phyloP scores from a whole-genome alignment of 805 yeast genomes.

The Monosporozyma servazzii region DNA sequence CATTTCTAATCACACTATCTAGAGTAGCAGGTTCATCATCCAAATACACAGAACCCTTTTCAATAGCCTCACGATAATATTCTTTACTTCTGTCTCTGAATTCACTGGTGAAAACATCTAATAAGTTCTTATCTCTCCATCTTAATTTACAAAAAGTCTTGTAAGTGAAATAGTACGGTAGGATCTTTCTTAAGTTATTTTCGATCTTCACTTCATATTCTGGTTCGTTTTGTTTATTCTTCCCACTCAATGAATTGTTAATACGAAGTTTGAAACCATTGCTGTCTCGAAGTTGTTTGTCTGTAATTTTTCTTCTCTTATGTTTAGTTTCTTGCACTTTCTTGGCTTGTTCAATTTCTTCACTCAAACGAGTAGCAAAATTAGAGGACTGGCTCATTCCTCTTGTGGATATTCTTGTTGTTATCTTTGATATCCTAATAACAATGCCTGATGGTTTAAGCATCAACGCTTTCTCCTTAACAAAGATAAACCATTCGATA shows the following conservation, averaged over 20 bases:
- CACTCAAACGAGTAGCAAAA: conserved; percentile 9
- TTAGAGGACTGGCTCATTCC: not conserved
- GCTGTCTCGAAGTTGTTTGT: conserved; percentile 17
- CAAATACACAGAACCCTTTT: conserved; percentile 60
- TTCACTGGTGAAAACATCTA: conserved; percentile 74
- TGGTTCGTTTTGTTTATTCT: conserved; percentile 48
- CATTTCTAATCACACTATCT: conserved; percentile 63
- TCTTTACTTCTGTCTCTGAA: conserved; percentile 67
- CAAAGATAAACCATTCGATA: too few relatives aligned
- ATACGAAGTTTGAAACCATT: conserved; percentile 26
- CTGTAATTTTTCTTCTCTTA: conserved; percentile 8
- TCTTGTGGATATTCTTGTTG: not conserved
- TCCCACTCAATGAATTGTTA: conserved; percentile 26
- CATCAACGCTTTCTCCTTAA: not conserved
- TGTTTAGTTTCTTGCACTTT: conserved; percentile 6
- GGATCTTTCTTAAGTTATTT: conserved; percentile 60
- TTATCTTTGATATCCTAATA: not conserved
- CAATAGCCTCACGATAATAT: conserved; percentile 49
- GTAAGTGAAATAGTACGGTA: conserved; percentile 83
- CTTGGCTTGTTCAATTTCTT: conserved; percentile 11
- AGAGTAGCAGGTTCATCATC: conserved; percentile 54
- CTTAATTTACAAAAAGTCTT: conserved; percentile 81
- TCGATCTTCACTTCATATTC: conserved; percentile 49
- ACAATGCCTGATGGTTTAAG: not conserved
- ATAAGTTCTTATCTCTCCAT: conserved; percentile 78